Percentiles rank a stretch among this genome's conserved stretches.
phyloP scores from a whole-genome alignment of 441 rosid species.

The Mallotus repandus region DNA sequence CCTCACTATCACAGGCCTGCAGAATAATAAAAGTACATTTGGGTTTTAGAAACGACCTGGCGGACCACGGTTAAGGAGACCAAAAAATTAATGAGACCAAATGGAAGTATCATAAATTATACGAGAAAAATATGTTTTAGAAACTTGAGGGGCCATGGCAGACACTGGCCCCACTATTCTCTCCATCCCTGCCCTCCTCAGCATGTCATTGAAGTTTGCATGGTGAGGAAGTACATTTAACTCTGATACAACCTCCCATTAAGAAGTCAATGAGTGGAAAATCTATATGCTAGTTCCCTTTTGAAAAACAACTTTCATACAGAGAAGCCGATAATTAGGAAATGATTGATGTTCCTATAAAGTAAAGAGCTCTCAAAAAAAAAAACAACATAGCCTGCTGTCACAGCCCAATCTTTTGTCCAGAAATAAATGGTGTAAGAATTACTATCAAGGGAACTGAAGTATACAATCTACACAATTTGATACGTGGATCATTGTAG shows the following conservation, averaged over 20 bases:
- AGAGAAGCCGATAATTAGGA: background rate
- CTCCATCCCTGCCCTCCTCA: background rate
- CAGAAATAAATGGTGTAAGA: background rate
- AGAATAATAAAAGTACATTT: slow-evolving; percentile 10
- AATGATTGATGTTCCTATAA: background rate
- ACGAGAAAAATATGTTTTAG: background rate
- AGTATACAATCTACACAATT: background rate
- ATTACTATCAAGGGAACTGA: background rate
- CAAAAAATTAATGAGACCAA: background rate
- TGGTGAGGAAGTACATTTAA: background rate
- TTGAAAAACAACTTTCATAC: background rate
- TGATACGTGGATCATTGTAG: background rate
- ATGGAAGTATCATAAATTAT: background rate
- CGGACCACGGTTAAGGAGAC: background rate
- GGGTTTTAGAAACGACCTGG: no score
- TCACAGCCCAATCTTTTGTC: background rate
- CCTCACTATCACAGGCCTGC: slow-evolving; percentile 84
- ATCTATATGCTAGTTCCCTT: background rate
- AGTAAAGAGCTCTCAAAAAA: background rate
- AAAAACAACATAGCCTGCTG: background rate
- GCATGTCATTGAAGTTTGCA: background rate
- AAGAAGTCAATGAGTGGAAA: slow-evolving; percentile 10
- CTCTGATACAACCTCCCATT: background rate
- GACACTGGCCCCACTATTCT: no score
- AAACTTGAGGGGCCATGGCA: no score